These are phyloP conservation scores for Diatrype stigma DNA, from an alignment of 2,329 filamentous ascomycete species.

Conservation along the genomic window DNA sequence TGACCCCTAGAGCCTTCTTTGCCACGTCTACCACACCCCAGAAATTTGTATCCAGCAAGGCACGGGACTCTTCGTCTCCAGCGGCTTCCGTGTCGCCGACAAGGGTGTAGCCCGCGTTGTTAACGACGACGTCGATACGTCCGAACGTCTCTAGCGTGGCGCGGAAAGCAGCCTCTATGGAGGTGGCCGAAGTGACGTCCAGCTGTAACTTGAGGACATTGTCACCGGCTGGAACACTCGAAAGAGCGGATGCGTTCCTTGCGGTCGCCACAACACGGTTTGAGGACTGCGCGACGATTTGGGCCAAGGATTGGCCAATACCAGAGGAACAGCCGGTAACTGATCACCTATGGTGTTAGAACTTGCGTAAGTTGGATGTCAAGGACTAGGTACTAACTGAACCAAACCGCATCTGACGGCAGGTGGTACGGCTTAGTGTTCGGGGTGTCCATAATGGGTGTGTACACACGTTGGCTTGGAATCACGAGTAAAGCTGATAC, in stretches of 20 bases:
- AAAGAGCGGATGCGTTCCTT: slow-evolving; percentile 37
- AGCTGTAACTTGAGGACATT: slow-evolving; percentile 40
- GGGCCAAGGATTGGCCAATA: slow-evolving; percentile 22
- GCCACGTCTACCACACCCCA: slow-evolving; percentile 38
- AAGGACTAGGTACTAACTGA: slow-evolving; percentile 15
- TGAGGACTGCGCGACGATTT: slow-evolving; percentile 16
- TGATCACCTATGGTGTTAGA: slow-evolving; percentile 6
- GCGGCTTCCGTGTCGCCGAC: slow-evolving; percentile 27
- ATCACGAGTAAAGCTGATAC: neutral
- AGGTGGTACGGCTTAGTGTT: slow-evolving; percentile 19
- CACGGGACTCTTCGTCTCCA: slow-evolving; percentile 27
- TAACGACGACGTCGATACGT: slow-evolving; percentile 29
- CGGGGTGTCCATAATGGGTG: slow-evolving; percentile 9
- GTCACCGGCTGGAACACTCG: slow-evolving; percentile 32
- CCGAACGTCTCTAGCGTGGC: slow-evolving; percentile 30
- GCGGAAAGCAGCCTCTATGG: slow-evolving; percentile 32
- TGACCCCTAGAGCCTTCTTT: slow-evolving; percentile 30
- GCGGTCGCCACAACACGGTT: slow-evolving; percentile 25
- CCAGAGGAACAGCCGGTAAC: slow-evolving; percentile 26
- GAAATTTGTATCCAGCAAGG: slow-evolving; percentile 39
- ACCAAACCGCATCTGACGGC: slow-evolving; percentile 22
- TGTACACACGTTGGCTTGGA: neutral
- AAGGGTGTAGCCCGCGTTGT: slow-evolving; percentile 28
- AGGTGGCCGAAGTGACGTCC: slow-evolving; percentile 40
- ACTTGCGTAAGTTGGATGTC: neutral